Conservation (phyloP, 495 filamentous ascomycete species). For the Aspergillus baeticus region DNA sequence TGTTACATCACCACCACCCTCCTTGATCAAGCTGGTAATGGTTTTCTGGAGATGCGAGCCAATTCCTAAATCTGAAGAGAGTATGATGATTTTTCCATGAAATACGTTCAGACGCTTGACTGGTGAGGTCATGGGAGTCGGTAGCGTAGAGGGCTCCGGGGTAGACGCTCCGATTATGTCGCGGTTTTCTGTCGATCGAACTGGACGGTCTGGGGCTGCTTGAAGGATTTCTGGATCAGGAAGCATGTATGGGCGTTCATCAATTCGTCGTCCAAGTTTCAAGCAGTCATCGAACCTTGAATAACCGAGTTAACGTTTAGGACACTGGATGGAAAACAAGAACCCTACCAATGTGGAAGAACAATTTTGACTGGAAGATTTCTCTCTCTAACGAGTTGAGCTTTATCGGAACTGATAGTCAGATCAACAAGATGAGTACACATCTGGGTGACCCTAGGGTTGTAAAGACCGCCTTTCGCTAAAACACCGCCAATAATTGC, state of each 20-base stretch:
- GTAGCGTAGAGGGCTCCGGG: slow-evolving; percentile 56
- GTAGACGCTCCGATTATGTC: slow-evolving; percentile 74
- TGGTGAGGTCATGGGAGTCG: slow-evolving; percentile 39
- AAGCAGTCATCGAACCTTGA: slow-evolving; percentile 93
- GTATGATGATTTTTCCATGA: slow-evolving; percentile 53
- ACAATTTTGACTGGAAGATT: slow-evolving; percentile 74
- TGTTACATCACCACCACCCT: slow-evolving; percentile 68
- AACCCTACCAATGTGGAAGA: slow-evolving; percentile 85
- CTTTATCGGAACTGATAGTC: slow-evolving; percentile 71
- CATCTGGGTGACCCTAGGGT: slow-evolving; percentile 61
- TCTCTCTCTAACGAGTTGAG: slow-evolving; percentile 59
- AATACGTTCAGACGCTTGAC: slow-evolving; percentile 51
- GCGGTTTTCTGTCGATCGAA: slow-evolving; percentile 54
- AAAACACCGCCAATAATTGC: slow-evolving; percentile 86
- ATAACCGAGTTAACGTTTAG: neutral
- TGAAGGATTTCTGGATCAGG: slow-evolving; percentile 80
- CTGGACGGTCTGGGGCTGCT: slow-evolving; percentile 49
- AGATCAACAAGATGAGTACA: slow-evolving; percentile 90
- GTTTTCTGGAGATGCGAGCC: slow-evolving; percentile 61
- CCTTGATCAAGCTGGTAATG: slow-evolving; percentile 65
- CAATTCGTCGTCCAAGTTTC: slow-evolving; percentile 81
- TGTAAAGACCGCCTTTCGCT: slow-evolving; percentile 84
- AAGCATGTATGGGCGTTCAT: slow-evolving; percentile 81
- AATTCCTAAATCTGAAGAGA: slow-evolving; percentile 68
- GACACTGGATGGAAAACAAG: neutral